phyloP scores from a whole-genome alignment of 352 stramenopile genomes.

The Phytophthora parvispora region DNA sequence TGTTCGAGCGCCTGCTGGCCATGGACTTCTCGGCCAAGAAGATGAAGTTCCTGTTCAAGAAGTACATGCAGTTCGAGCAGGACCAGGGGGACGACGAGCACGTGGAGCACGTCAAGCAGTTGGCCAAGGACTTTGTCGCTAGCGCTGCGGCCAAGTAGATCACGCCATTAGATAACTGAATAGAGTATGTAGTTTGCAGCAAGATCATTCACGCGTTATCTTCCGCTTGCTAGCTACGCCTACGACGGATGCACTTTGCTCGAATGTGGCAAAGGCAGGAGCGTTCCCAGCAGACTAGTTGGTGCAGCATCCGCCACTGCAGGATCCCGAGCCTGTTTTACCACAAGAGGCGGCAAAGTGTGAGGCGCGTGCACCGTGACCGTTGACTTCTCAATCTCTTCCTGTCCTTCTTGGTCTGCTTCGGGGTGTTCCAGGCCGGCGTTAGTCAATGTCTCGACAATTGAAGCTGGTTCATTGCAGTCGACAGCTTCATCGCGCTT shows the following conservation, averaged over 20 bases:
- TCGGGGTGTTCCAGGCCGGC: slow-evolving; percentile 4
- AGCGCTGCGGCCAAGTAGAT: slow-evolving; percentile 61
- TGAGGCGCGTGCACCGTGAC: slow-evolving; percentile 8
- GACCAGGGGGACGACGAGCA: slow-evolving; percentile 90
- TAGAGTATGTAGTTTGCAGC: slow-evolving; percentile 49
- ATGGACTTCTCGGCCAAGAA: slow-evolving; percentile 98
- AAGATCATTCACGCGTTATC: slow-evolving; percentile 5
- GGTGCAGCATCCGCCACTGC: slow-evolving; percentile 12
- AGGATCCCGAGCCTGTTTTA: slow-evolving; percentile 21
- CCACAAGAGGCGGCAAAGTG: slow-evolving; percentile 24
- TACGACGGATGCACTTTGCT: slow-evolving; percentile 37
- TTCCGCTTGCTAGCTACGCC: not conserved
- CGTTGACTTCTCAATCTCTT: not conserved
- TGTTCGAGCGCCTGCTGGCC: slow-evolving; percentile 94
- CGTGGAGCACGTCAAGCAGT: slow-evolving; percentile 94
- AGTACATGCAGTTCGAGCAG: slow-evolving; percentile 96
- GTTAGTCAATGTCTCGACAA: not conserved
- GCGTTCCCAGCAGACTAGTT: slow-evolving; percentile 9
- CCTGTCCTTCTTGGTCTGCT: not conserved
- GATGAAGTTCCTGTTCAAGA: slow-evolving; percentile 99
- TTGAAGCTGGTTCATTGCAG: not conserved
- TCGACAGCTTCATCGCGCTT: not conserved
- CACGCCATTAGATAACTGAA: slow-evolving; percentile 36
- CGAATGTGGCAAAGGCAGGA: slow-evolving; percentile 13
- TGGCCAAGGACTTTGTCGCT: slow-evolving; percentile 95